Base-by-base conservation (phyloP, 2,329 filamentous ascomycete genomes). In the Fusarium drepaniforme region DNA sequence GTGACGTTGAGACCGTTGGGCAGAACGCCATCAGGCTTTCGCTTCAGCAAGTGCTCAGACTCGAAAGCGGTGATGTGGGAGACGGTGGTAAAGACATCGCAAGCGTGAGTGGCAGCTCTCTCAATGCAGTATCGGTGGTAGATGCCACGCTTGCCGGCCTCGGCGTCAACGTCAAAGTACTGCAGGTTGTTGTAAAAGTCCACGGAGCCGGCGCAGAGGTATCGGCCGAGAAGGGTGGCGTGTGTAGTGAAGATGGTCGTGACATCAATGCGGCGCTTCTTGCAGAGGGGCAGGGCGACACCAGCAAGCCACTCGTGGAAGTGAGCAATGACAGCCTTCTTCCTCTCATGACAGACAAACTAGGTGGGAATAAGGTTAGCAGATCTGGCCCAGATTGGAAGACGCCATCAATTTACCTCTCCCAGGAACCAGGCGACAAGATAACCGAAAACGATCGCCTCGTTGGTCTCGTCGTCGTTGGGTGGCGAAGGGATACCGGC, bases 181-280 rank as follows among this genome's bases (percentile, higher is more conserved):
- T 98, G 96, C 64, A 99, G 90, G 83, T 98, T 98, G 88, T 98
- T 99, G 90, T 99, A 99, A 83, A 99, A 98, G 83, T 99, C 97
- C 73, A 98, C 97, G 0, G 96, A 98, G 64, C 97, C 97, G 62
- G 97, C 97, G 82, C 97, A 98, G 59, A 98, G 93, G 82, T 99
- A 98, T 80, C 97, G 93, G 73, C 97, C 97, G 59, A 99, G 91
- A 13, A 99, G 90, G 8, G 97, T 98, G 28, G 97, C 97, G 85
- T 98, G 97, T 3, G 97, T 99, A 49, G 97, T 99, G 87, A 98
- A 98, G 83, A 98, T 98, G 77, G 97, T 98, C 21, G 97, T 98
- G 61, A 98, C 90, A 81, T 98, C 97, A 84, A 98, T 98, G 81
- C 94, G 93, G 72, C 97, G 92, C 89, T 94, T 98, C 87, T 97